Percentiles rank a stretch among this genome's conserved stretches.
Conservation (phyloP, 441 rosid genomes). For the Melastoma candidum region DNA sequence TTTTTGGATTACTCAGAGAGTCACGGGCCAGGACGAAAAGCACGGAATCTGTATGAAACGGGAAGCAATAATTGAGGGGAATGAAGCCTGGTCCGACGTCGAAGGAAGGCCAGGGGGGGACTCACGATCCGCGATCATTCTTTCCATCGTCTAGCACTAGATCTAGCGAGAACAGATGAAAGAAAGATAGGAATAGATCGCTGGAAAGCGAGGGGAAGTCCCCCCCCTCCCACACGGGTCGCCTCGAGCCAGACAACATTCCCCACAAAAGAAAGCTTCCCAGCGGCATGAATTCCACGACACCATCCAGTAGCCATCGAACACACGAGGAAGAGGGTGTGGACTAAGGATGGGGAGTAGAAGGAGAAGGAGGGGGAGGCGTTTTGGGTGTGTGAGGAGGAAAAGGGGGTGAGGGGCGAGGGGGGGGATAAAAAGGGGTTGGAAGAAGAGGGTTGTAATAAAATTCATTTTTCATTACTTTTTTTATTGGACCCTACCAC, state of each 20-base stretch:
- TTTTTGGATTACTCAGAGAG: not conserved
- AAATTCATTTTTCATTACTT: constrained; percentile 20
- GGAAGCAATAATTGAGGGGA: constrained; percentile 57
- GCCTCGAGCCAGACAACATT: constrained; percentile 99
- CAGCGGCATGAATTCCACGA: not conserved
- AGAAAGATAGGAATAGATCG: constrained; percentile 1
- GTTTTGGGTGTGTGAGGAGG: constrained; percentile 3
- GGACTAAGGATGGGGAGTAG: not conserved
- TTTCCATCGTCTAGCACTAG: not conserved
- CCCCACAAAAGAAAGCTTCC: constrained; percentile 59
- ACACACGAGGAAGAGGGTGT: too few species aligned
- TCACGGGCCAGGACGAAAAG: not conserved
- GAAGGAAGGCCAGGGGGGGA: constrained; percentile 9
- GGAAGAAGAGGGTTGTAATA: constrained; percentile 40
- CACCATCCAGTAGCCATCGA: not conserved
- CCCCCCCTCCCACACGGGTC: constrained; percentile 34
- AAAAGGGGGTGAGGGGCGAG: constrained; percentile 5
- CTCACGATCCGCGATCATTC: constrained; percentile 13
- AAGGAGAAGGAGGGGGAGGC: not conserved
- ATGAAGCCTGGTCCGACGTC: constrained; percentile 88
- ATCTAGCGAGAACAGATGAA: not conserved
- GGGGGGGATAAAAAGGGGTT: constrained; percentile 22
- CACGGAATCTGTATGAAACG: not conserved
- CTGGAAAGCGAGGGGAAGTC: constrained; percentile 1
- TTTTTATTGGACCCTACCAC: too few species aligned